Evolutionary conservation across 148 eudicot genomes (phyloP), one percentile per base, ranked within the genome.

Genomic region (Silene uniflora): DNA sequence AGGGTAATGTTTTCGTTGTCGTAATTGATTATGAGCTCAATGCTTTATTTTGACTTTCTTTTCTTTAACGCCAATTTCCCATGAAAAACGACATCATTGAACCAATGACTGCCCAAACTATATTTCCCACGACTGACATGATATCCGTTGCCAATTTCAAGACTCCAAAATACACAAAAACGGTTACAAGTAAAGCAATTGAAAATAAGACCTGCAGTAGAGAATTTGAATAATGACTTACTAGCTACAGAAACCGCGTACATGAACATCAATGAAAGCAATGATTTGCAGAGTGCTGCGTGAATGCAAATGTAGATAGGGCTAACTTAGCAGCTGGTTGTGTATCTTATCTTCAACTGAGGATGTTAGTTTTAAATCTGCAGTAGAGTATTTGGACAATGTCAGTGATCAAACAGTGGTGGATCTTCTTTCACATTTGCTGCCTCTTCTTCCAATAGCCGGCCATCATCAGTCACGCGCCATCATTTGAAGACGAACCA

Each of bases 401-500:
- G 78, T 82, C 49, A 84, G 73, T 25, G 93, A 92, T 67, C 66
- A 67, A 87, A 77, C 72, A 76, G 52, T 70, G 82, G 77, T 56
- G 81, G 81, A 56, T 79, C 80, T 61, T 80, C 81, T 64, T 95
- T 92, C 80, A 82, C 82, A 23, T 95, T 95, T 82, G 86, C 88
- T 75, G 92, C 98, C 75, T 84, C 93, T n/a, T 80, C 92, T 77
- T 44, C 75, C 71, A 84, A 84, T 77, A 76, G 79, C 73, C 88
- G 84, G 62, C 73, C 73, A 24, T 82, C 88, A 62, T 67, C 84
- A 64, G 64, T 89, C 69, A 71, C 62, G 23, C 89, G 87, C 61
- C 76, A 78, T 59, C 71, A 70, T 71, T 91, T 83, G 81, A 92
- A 91, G 97, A n/a, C n/a, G n/a, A 91, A 73, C 66, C 84, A 82